Evolutionary conservation across 2,329 filamentous ascomycete genomes (phyloP), one percentile per base, ranked within the genome.

Genomic region (Tothia fuscella): DNA sequence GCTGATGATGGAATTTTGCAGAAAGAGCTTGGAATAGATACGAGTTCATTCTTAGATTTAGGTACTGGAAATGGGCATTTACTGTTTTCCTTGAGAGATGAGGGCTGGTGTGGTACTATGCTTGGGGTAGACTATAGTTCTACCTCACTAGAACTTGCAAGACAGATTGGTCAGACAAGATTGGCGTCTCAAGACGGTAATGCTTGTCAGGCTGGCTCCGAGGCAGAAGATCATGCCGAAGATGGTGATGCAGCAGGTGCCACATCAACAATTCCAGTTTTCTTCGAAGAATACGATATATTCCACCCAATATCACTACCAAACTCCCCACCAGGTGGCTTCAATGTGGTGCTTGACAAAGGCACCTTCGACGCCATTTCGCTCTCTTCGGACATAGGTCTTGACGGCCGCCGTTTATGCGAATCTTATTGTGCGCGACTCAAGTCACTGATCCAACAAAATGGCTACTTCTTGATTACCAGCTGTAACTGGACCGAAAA

Each of bases 401-500:
- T 49, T 10, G 56, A 59, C 12, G 78, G 72, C 1, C 65, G 74
- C 28, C 72, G 81, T 41, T 68, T 82, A 10, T 82, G 78, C 56
- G 84, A 93, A 58, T 70, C 71, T 3, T 98, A 98, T 63, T 72
- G 75, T 36, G 69, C 71, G 35, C 74, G 76, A 40, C 78, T 89
- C 24, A 65, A 79, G 47, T 63, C 61, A 21, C 68, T 96, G 48
- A 71, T 96, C 39, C 77, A 75, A 51, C 64, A 7, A 7, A 19
- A 62, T 1, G 80, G 79, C 2, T 67, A 85, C 19, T 74, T 96
- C 51, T 62, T 95, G 46, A 76, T 98, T 41, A 96, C 91, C 42
- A 95, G 87, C 61, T 98, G 91, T 60, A 98, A 98, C 63, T 98
- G 91, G 91, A 96, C 89, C 1, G 87, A 91, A 65, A 74, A 78